A percentile compares a stretch with the other conserved stretches of the same genome.
These are phyloP conservation scores for Pseudomonodictys pantanalensis DNA, from an alignment of 495 filamentous ascomycete species.

Conservation along the genomic window DNA sequence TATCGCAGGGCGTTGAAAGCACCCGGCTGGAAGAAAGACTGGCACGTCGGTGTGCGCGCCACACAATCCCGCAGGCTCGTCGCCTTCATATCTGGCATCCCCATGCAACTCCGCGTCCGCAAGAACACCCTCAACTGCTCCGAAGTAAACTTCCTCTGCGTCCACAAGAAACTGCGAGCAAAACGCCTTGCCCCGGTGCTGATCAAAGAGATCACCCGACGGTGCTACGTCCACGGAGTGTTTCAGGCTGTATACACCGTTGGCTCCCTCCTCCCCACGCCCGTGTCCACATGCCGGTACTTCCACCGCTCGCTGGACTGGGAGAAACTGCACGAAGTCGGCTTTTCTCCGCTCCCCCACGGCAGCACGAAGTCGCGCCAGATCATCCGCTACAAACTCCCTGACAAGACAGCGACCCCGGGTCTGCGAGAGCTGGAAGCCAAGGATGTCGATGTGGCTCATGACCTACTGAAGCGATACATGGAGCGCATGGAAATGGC, in stretches of 20 bases:
- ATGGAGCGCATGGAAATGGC: slow-evolving; percentile 77
- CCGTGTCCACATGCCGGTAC: slow-evolving; percentile 88
- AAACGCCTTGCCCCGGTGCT: slow-evolving; percentile 89
- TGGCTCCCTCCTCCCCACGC: slow-evolving; percentile 83
- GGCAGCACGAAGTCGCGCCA: slow-evolving; percentile 80
- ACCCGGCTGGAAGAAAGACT: slow-evolving; percentile 91
- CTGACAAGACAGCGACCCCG: slow-evolving; percentile 62
- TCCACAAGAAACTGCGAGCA: slow-evolving; percentile 94
- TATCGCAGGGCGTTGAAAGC: slow-evolving; percentile 78
- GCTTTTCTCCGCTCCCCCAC: slow-evolving; percentile 78
- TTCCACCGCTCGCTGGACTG: slow-evolving; percentile 91
- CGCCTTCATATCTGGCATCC: slow-evolving; percentile 91
- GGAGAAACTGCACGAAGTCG: slow-evolving; percentile 90
- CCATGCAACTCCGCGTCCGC: slow-evolving; percentile 75
- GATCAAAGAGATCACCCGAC: slow-evolving; percentile 94
- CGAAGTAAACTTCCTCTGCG: slow-evolving; percentile 96
- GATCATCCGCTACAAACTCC: slow-evolving; percentile 74
- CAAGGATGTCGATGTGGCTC: slow-evolving; percentile 78
- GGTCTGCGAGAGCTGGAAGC: slow-evolving; percentile 76
- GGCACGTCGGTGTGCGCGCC: slow-evolving; percentile 91
- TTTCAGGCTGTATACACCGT: slow-evolving; percentile 96
- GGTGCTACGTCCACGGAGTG: slow-evolving; percentile 76
- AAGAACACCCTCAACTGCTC: slow-evolving; percentile 69
- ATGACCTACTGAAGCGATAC: slow-evolving; percentile 72
- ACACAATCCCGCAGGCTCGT: slow-evolving; percentile 75